Base-by-base conservation (phyloP, 768 basidiomycete genomes). In the Tulasnella sp. region DNA sequence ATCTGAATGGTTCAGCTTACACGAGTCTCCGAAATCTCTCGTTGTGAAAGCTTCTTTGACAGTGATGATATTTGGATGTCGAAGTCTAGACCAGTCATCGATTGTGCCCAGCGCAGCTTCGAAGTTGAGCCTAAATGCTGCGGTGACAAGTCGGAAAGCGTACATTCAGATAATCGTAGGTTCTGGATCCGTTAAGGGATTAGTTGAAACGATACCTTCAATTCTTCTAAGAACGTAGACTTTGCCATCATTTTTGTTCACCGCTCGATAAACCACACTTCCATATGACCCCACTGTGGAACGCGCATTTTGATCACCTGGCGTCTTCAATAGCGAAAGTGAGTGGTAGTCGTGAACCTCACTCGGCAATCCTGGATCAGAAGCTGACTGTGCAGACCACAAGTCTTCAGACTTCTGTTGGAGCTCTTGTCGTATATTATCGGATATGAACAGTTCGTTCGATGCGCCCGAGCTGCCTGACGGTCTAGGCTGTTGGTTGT, bases 31-130 rank as follows among this genome's bases (percentile, higher is more conserved):
- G 70, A 99, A 99, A 0, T 88, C 82, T 27, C 85, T 80, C 0
- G 95, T 95, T 0, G 96, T 98, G 74, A 99, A 97, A 0, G 95
- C 96, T 69, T 98, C 96, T 51, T 81, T 79, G 21, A 98, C 74
- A 8, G 80, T 71, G 15, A 95, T 82, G 61, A 99, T 84, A 63
- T 80, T 84, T 0, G 96, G 93, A 72, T 98, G 95, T 17, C 76
- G 79, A 58, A 98, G 75, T 45, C 80, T 76, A 0, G 83, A 81
- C 96, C 96, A 99, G 15, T 81, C 74, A 64, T 96, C 94, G 48
- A 97, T 85, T 8, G 82, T 73, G 11, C 73, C 73, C 66, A 99
- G 94, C 1, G 95, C 93, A 21, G 77, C 74, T 67, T 90, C 88
- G 64, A 88, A 82, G 66, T 76, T 79, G 53, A 98, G 73, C 26